These are phyloP conservation scores for Kodamaea lidongshanica DNA, from an alignment of 805 yeast species.

Conservation along the genomic window DNA sequence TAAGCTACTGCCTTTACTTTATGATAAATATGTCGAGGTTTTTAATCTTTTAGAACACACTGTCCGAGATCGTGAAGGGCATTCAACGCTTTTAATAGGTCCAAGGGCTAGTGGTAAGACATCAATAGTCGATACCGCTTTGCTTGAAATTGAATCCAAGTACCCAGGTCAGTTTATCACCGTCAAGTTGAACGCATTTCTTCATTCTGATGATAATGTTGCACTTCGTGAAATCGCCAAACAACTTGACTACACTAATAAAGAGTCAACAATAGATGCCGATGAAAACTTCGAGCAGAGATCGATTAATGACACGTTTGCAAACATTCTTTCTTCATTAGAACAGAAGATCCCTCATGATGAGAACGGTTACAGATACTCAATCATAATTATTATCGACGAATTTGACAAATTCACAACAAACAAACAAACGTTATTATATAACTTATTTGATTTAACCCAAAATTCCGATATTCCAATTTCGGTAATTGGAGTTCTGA, in stretches of 20 bases:
- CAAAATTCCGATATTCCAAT: slow-evolving; percentile 67
- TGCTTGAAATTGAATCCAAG: slow-evolving; percentile 37
- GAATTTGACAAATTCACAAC: slow-evolving; percentile 74
- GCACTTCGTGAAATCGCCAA: slow-evolving; percentile 84
- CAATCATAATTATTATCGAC: slow-evolving; percentile 75
- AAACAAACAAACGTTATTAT: slow-evolving; percentile 73
- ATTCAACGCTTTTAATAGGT: slow-evolving; percentile 75
- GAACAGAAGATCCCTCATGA: slow-evolving; percentile 29
- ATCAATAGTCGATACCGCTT: slow-evolving; percentile 50
- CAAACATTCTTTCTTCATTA: slow-evolving; percentile 48
- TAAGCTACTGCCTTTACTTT: slow-evolving; percentile 9
- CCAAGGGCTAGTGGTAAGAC: slow-evolving; percentile 78
- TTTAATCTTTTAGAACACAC: slow-evolving; percentile 58
- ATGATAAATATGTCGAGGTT: slow-evolving; percentile 43
- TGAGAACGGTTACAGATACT: slow-evolving; percentile 26
- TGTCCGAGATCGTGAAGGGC: slow-evolving; percentile 64
- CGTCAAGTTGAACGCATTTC: slow-evolving; percentile 60
- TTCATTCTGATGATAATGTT: slow-evolving; percentile 65
- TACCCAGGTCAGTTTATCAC: slow-evolving; percentile 51
- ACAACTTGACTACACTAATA: slow-evolving; percentile 52
- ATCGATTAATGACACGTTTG: slow-evolving; percentile 55
- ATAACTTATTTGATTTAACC: slow-evolving; percentile 82
- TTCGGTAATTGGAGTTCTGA: slow-evolving; percentile 73
- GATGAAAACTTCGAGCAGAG: slow-evolving; percentile 39
- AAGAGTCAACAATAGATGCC: slow-evolving; percentile 9